phyloP scores from a whole-genome alignment of 2,329 filamentous ascomycete species.

The Dichotomopilus funicola region DNA sequence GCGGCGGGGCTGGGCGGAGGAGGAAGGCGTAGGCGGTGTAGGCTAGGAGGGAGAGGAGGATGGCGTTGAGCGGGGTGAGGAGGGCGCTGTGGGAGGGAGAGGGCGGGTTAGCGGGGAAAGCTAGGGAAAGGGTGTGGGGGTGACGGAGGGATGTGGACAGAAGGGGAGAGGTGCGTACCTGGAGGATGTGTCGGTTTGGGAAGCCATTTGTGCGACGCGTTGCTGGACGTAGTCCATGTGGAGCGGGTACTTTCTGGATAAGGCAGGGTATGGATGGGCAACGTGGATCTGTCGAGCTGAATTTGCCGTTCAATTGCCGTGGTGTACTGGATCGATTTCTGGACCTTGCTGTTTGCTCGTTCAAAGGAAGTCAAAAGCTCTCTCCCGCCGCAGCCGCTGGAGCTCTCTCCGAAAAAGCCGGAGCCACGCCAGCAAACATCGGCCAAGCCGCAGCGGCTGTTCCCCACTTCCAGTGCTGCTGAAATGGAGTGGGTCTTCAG shows the following conservation, averaged over 20 bases:
- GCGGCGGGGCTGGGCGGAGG: conserved; percentile 42
- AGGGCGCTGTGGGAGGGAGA: conserved; percentile 31
- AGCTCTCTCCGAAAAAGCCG: no score
- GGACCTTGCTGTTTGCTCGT: no score
- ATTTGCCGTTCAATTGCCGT: no score
- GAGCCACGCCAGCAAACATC: no score
- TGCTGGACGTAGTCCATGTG: conserved; percentile 53
- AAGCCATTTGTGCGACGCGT: conserved; percentile 48
- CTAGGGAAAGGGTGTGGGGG: neutral
- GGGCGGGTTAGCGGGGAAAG: neutral
- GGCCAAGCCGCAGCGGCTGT: neutral
- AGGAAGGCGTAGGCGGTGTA: conserved; percentile 54
- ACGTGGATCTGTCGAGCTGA: no score
- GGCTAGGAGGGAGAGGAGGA: conserved; percentile 50
- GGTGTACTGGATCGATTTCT: no score
- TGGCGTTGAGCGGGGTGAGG: conserved; percentile 56
- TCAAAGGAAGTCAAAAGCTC: no score
- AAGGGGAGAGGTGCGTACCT: conserved; percentile 27
- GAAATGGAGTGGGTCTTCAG: neutral
- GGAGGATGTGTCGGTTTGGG: conserved; percentile 30
- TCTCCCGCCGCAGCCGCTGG: no score
- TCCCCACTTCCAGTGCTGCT: no score
- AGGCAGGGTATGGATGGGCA: no score
- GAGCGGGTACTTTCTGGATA: no score
- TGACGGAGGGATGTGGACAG: neutral